A percentile compares a stretch with the other conserved stretches of the same genome.
Evolutionary conservation across 2,329 filamentous ascomycete species (phyloP).

Genomic region (Cercospora sojina): DNA sequence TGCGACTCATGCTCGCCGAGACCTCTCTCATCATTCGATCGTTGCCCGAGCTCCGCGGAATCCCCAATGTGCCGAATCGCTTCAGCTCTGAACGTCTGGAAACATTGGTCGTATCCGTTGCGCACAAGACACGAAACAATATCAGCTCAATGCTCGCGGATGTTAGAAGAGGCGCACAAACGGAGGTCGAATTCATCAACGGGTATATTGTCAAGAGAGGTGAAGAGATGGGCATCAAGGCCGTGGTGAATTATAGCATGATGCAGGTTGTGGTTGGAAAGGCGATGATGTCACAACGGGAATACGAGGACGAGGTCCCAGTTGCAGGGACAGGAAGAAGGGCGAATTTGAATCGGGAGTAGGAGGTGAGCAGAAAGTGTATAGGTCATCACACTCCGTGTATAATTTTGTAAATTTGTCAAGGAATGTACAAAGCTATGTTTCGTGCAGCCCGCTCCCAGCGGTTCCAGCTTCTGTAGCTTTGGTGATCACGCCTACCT

Average conservation of each 20-base stretch:
- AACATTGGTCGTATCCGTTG: conserved; percentile 56
- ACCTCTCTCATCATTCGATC: conserved; percentile 67
- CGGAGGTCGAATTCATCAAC: conserved; percentile 82
- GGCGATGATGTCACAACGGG: conserved; percentile 47
- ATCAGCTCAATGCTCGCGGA: conserved; percentile 68
- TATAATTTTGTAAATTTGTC: background rate
- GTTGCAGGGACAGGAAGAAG: conserved; percentile 19
- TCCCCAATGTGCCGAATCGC: conserved; percentile 59
- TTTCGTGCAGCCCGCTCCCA: background rate
- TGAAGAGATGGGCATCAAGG: conserved; percentile 68
- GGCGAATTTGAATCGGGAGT: conserved; percentile 18
- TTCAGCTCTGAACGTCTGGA: conserved; percentile 63
- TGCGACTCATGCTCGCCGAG: conserved; percentile 72
- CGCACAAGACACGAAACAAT: conserved; percentile 55
- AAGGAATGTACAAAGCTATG: background rate
- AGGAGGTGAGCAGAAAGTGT: background rate
- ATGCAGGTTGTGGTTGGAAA: conserved; percentile 72
- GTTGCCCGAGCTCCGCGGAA: conserved; percentile 70
- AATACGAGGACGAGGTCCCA: conserved; percentile 44
- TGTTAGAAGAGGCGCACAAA: conserved; percentile 59
- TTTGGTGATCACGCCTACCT: too few species aligned
- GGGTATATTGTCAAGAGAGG: conserved; percentile 80
- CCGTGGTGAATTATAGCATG: conserved; percentile 70
- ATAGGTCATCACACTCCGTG: background rate
- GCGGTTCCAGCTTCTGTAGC: background rate